These are phyloP conservation scores for Glonium stellatum DNA, from an alignment of 495 filamentous ascomycete species.

Conservation along the genomic window DNA sequence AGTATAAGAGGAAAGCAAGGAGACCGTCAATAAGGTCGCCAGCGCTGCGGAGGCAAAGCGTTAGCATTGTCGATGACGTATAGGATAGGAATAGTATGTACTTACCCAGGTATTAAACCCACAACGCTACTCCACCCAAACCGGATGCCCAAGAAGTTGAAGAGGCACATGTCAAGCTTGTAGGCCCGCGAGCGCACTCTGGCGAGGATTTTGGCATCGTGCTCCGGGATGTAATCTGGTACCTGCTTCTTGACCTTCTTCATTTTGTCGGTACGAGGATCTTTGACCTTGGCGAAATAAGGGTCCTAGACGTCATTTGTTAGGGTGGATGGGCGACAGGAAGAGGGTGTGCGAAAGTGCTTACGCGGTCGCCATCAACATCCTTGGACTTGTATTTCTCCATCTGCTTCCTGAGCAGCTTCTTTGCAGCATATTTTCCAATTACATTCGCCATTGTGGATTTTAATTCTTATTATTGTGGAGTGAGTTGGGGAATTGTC, in stretches of 20 bases:
- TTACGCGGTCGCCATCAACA: conserved; percentile 16
- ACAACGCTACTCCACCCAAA: conserved; percentile 82
- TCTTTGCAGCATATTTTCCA: conserved; percentile 38
- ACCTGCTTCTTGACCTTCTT: conserved; percentile 41
- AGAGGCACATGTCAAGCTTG: conserved; percentile 69
- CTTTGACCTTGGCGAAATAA: conserved; percentile 33
- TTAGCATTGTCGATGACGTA: no score
- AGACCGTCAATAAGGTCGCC: conserved; percentile 70
- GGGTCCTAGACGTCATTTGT: conserved; percentile 32
- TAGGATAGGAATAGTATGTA: no score
- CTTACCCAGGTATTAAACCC: conserved; percentile 60
- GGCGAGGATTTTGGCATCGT: conserved; percentile 73
- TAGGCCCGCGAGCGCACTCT: conserved; percentile 76
- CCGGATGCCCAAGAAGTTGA: conserved; percentile 64
- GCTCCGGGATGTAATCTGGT: conserved; percentile 53
- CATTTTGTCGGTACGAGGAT: conserved; percentile 30
- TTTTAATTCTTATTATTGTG: not conserved
- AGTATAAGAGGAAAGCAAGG: conserved; percentile 63
- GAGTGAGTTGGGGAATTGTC: not conserved
- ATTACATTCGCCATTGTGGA: conserved; percentile 32
- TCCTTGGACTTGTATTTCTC: conserved; percentile 36
- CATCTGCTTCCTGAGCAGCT: conserved; percentile 36
- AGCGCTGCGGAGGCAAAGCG: conserved; percentile 7
- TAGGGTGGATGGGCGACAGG: not conserved
- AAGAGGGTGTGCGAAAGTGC: conserved; percentile 1